A percentile compares a stretch with the other conserved stretches of the same genome.
phyloP scores from a whole-genome alignment of 257 asterid species.

The Solanum chilense region DNA sequence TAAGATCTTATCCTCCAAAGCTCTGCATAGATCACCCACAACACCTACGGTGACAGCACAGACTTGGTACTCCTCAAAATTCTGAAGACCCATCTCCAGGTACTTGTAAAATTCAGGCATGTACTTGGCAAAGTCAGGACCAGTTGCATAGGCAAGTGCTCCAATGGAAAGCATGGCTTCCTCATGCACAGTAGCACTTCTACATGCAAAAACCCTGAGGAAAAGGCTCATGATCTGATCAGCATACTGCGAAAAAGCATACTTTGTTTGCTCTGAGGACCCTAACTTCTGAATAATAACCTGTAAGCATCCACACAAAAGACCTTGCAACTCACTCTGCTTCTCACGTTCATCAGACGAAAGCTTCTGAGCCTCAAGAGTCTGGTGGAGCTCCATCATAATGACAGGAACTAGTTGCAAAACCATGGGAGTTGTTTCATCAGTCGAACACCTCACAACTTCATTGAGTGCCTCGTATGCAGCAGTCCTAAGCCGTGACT shows the following conservation, averaged over 20 bases:
- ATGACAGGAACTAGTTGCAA: neutral
- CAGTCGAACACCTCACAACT: neutral
- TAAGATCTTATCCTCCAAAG: neutral
- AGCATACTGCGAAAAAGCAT: neutral
- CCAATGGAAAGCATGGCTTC: neutral
- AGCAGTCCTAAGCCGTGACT: neutral
- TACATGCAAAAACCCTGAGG: neutral
- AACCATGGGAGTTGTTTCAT: neutral
- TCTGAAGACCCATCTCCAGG: neutral
- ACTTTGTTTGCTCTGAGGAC: neutral
- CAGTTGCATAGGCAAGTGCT: neutral
- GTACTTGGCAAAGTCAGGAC: neutral
- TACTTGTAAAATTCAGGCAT: neutral
- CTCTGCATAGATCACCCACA: neutral
- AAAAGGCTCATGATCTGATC: neutral
- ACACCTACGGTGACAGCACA: neutral
- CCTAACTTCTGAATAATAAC: neutral
- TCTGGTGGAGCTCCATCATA: neutral
- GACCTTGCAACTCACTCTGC: neutral
- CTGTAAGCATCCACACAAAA: neutral
- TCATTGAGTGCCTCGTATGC: neutral
- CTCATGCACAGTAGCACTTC: neutral
- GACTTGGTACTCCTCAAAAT: neutral
- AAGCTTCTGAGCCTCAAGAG: neutral
- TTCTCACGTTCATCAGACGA: neutral